These are phyloP conservation scores for Aspergillus calidoustus DNA, from an alignment of 2,329 filamentous ascomycete genomes.

Conservation along the genomic window DNA sequence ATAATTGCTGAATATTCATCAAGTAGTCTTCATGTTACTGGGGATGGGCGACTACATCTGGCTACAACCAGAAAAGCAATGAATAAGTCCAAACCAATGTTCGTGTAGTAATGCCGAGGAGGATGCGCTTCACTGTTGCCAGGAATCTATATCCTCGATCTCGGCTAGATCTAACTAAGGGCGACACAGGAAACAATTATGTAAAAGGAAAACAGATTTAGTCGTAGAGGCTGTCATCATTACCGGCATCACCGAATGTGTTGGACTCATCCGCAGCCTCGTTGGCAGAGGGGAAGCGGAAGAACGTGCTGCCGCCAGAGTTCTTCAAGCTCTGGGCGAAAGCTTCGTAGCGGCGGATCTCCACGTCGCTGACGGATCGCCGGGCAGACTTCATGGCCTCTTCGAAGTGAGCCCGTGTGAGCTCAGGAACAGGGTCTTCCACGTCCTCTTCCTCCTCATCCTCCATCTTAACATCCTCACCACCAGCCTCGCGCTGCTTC, in stretches of 20 bases:
- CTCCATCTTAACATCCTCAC: slow-evolving; percentile 76
- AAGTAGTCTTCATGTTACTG: not conserved
- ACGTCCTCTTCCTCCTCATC: slow-evolving; percentile 57
- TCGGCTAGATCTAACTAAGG: slow-evolving; percentile 30
- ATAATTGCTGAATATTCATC: slow-evolving; percentile 1
- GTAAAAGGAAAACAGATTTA: slow-evolving; percentile 55
- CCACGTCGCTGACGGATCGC: slow-evolving; percentile 91
- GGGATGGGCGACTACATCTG: not conserved
- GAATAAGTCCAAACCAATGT: slow-evolving; percentile 21
- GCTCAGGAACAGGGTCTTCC: slow-evolving; percentile 93
- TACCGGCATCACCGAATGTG: slow-evolving; percentile 81
- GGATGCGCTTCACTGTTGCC: slow-evolving; percentile 21
- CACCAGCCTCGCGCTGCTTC: slow-evolving; percentile 86
- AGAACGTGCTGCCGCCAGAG: slow-evolving; percentile 90
- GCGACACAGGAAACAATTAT: slow-evolving; percentile 52
- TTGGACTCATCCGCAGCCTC: slow-evolving; percentile 57
- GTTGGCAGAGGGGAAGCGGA: slow-evolving; percentile 82
- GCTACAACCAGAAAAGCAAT: slow-evolving; percentile 25
- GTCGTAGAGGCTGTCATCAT: slow-evolving; percentile 97
- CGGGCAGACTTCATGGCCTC: slow-evolving; percentile 97
- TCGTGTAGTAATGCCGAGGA: slow-evolving; percentile 16
- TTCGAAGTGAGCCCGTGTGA: slow-evolving; percentile 96
- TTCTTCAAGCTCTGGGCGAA: slow-evolving; percentile 99
- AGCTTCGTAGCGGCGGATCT: slow-evolving; percentile 97
- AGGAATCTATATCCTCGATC: slow-evolving; percentile 25